Percentiles rank a stretch among this genome's conserved stretches.
Evolutionary conservation across 805 yeast genomes (phyloP).

Genomic region (Saccharomycopsis fermentans): DNA sequence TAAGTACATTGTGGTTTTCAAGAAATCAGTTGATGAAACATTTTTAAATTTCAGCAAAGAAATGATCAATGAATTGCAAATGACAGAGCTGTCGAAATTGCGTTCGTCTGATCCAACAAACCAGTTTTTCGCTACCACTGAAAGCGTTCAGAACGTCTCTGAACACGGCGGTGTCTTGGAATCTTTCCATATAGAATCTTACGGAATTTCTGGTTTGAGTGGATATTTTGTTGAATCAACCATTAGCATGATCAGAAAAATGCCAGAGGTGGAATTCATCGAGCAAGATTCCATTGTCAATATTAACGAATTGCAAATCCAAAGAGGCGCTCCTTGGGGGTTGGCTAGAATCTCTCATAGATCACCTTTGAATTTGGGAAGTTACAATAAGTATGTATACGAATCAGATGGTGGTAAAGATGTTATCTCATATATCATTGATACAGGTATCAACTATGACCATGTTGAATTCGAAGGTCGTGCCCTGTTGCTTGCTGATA

Average conservation of each 20-base stretch:
- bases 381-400: conserved; percentile 64
- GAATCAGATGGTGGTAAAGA: conserved; percentile 71
- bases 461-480: conserved; percentile 79
- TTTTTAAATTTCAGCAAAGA: conserved; percentile 55
- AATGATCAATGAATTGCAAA: conserved; percentile 49
- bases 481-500: conserved; percentile 78
- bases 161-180: conserved; percentile 15
- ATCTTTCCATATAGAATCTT: neutral
- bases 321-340: conserved; percentile 92
- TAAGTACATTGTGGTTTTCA: conserved; percentile 6
- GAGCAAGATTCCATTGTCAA: conserved; percentile 68
- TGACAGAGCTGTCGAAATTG: conserved; percentile 30
- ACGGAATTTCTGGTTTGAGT: conserved; percentile 51
- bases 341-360: conserved; percentile 83
- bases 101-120: conserved; percentile 27
- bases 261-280: conserved; percentile 47
- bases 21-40: conserved; percentile 39
- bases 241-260: conserved; percentile 59
- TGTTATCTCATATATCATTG: conserved; percentile 80
- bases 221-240: conserved; percentile 74
- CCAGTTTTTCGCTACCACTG: conserved; percentile 29
- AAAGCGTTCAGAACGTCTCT: conserved; percentile 15
- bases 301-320: conserved; percentile 53
- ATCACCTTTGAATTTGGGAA: conserved; percentile 53
- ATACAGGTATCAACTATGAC: conserved; percentile 71